Base-by-base conservation (phyloP, 2,329 filamentous ascomycete species). In the Colletotrichum magnum region DNA sequence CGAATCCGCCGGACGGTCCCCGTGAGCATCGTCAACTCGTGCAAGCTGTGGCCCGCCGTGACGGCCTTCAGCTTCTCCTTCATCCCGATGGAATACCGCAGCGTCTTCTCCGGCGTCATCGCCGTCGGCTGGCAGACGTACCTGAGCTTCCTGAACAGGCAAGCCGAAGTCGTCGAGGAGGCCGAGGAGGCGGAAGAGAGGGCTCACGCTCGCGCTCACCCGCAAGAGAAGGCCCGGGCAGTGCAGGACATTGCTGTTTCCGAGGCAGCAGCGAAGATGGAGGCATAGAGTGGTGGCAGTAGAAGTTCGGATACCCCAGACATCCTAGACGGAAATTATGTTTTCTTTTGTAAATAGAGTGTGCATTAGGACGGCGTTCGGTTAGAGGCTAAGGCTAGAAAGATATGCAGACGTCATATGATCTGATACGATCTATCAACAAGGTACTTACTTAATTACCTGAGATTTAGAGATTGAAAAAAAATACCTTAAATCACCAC, bases 121-220 rank as follows among this genome's bases (percentile, higher is more conserved):
- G 93, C 94, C 1, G 92, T 97, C 59, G 93, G 93, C 0, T 98
- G 95, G 95, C 95, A 97, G 86, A 94, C 94, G 1, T 98, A 97
- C 84, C 77, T 98, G 74, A 93, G 91, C 73, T 93, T 90, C 79
- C 80, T 97, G 75, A 97, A 97, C 75, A 87, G 92, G 75, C 84
- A 84, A 71, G 93, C 93, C 2, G 93, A 94, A 78, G 83, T 84
- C 57, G 83, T 72, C 26, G 73, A 72, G 41, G 70, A 62, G 48
- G 63, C 67, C 21, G 54, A 67, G 24, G 58, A 68, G 24, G 56
- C 54, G 15, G 53, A 52, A 3, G 53, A 63, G 48, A 71, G 41
- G 18, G 36, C 26, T 7, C 62, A 58, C 24, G 36, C 45, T 43
- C 41, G 16, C 6, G 41, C 13, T 16, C 41, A 43, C 16, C 13